Evolutionary conservation across 2,329 filamentous ascomycete species (phyloP).

Genomic region (Cylindrodendrum hubeiense): DNA sequence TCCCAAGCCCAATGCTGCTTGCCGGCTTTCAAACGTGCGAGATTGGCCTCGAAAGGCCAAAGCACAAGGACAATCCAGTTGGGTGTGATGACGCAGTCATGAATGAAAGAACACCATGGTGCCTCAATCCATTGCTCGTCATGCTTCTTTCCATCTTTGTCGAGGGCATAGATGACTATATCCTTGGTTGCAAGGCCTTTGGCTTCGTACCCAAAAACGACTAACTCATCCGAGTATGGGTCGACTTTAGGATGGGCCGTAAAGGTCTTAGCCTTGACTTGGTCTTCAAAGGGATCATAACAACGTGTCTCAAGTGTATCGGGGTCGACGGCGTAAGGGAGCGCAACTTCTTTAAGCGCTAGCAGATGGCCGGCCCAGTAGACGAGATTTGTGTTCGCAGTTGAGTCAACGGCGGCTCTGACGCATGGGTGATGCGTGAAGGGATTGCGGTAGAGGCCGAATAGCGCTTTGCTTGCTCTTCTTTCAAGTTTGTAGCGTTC

Average conservation of each 20-base stretch:
- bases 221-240: conserved; percentile 16
- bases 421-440: conserved; percentile 27
- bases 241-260: conserved; percentile 21
- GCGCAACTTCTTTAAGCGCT: conserved; percentile 19
- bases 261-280: conserved; percentile 29
- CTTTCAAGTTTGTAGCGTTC: conserved; percentile 55
- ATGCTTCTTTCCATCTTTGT: conserved; percentile 6
- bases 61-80: conserved; percentile 27
- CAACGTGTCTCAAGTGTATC: conserved; percentile 27
- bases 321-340: conserved; percentile 26
- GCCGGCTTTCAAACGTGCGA: conserved; percentile 18
- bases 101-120: conserved; percentile 21
- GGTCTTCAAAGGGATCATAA: conserved; percentile 14
- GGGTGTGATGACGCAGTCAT: conserved; percentile 22
- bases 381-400: conserved; percentile 31
- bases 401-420: conserved; percentile 26
- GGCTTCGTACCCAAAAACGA: conserved; percentile 31
- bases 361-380: conserved; percentile 18
- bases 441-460: conserved; percentile 26
- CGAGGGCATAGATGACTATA: conserved; percentile 23
- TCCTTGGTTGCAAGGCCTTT: conserved; percentile 27
- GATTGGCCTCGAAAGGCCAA: conserved; percentile 20
- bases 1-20: conserved; percentile 30
- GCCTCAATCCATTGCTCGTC: conserved; percentile 34
- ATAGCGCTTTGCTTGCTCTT: conserved; percentile 47